These are phyloP conservation scores for Backusella liffmaniae DNA, from an alignment of 192 early-diverging fungal species.

Conservation along the genomic window DNA sequence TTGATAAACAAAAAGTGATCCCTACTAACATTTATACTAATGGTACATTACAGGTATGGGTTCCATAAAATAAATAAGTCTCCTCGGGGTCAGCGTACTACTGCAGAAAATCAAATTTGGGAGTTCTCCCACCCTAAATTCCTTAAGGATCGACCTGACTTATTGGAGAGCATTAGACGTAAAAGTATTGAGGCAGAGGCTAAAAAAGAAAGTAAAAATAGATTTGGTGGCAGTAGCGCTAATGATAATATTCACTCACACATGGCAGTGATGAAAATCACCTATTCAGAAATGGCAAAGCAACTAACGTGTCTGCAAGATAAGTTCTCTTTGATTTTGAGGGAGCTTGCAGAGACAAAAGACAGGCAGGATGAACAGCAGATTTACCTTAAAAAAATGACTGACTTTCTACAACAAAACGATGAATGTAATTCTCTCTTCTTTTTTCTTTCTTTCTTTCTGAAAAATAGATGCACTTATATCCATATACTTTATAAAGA, in stretches of 20 bases:
- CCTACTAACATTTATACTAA: not conserved
- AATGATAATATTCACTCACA: constrained; percentile 72
- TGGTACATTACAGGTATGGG: constrained; percentile 56
- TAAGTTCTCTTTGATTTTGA: constrained; percentile 64
- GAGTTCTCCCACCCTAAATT: constrained; percentile 87
- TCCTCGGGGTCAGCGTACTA: constrained; percentile 76
- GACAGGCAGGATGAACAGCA: constrained; percentile 67
- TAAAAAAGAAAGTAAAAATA: not conserved
- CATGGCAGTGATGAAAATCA: constrained; percentile 73
- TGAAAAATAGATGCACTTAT: not conserved
- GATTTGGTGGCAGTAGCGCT: constrained; percentile 47
- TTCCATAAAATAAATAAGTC: constrained; percentile 94
- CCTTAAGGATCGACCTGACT: constrained; percentile 67
- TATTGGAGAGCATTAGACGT: constrained; percentile 89
- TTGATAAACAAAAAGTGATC: not conserved
- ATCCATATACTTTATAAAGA: not conserved
- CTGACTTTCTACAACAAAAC: constrained; percentile 47
- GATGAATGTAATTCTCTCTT: not conserved
- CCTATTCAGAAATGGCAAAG: constrained; percentile 69
- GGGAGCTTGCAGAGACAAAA: constrained; percentile 69
- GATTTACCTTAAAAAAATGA: constrained; percentile 61
- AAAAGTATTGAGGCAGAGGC: constrained; percentile 84
- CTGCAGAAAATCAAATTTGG: constrained; percentile 90
- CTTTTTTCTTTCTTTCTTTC: not conserved
- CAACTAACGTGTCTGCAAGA: constrained; percentile 72